Percentiles rank a stretch among this genome's conserved stretches.
phyloP scores from a whole-genome alignment of 345 rosid species.

The Cochlearia excelsa region DNA sequence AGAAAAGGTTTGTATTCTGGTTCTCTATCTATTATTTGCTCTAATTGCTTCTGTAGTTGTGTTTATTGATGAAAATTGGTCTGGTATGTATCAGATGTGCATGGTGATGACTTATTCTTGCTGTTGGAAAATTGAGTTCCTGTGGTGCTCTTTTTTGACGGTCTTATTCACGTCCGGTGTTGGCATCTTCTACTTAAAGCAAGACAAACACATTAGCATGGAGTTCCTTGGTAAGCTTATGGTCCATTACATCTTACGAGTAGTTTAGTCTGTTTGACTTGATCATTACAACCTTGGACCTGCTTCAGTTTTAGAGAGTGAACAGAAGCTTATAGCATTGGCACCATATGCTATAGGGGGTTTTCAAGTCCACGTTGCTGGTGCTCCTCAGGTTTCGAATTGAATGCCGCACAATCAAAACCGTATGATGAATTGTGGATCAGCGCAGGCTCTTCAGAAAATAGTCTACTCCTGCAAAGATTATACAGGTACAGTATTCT shows the following conservation, averaged over 20 bases:
- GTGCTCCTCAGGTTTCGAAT: constrained; percentile 6
- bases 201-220: background rate
- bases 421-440: background rate
- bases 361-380: background rate
- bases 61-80: background rate
- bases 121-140: constrained; percentile 13
- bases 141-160: constrained; percentile 14
- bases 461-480: background rate
- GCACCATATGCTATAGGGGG: background rate
- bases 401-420: background rate
- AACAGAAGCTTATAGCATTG: background rate
- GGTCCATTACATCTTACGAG: constrained; percentile 8
- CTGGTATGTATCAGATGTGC: background rate
- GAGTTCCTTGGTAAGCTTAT: constrained; percentile 9
- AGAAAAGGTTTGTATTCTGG: constrained; percentile 18
- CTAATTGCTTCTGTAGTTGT: background rate
- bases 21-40: constrained; percentile 7
- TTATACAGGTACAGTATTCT: constrained; percentile 13
- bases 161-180: constrained; percentile 4
- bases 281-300: background rate
- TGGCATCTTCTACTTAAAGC: background rate
- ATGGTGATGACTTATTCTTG: constrained; percentile 4
- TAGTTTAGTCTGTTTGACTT: constrained; percentile 14
- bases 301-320: background rate
- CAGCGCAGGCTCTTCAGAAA: constrained; percentile 9